Conservation (phyloP, 495 filamentous ascomycete species). For the Penicillium lagena region DNA sequence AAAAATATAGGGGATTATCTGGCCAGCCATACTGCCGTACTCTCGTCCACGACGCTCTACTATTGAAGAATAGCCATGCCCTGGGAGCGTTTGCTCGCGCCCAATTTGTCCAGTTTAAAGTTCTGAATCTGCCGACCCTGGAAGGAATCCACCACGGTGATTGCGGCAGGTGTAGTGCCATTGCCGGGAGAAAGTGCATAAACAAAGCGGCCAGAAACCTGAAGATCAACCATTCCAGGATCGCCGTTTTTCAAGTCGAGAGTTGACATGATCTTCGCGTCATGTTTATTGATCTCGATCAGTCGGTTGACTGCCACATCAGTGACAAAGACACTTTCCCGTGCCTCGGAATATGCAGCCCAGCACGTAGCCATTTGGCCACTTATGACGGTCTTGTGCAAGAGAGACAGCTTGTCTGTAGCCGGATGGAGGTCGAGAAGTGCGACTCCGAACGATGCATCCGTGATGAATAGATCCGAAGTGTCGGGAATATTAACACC, state of each 20-base stretch:
- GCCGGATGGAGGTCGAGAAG: constrained; percentile 29
- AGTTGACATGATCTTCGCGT: constrained; percentile 19
- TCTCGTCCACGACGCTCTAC: too few species aligned
- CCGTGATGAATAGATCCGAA: constrained; percentile 41
- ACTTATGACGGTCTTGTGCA: constrained; percentile 21
- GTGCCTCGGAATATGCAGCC: constrained; percentile 27
- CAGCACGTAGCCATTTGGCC: constrained; percentile 53
- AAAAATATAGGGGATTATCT: too few species aligned
- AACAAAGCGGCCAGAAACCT: constrained; percentile 41
- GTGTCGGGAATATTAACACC: constrained; percentile 33
- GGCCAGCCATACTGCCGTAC: too few species aligned
- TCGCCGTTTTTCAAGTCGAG: constrained; percentile 39
- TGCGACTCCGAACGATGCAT: constrained; percentile 47
- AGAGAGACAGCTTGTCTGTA: neutral
- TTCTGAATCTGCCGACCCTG: constrained; percentile 34
- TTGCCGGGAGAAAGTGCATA: constrained; percentile 52
- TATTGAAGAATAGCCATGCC: too few species aligned
- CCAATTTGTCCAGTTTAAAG: constrained; percentile 19
- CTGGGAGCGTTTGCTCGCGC: neutral
- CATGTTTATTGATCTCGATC: constrained; percentile 36
- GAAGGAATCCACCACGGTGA: constrained; percentile 45
- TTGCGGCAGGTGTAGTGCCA: constrained; percentile 31
- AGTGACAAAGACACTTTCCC: constrained; percentile 44
- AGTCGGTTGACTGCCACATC: constrained; percentile 45
- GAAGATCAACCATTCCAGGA: constrained; percentile 48